Evolutionary conservation across 176 grass and related monocot genomes (phyloP), one percentile per base, ranked within the genome.

Genomic region (Canna indica): DNA sequence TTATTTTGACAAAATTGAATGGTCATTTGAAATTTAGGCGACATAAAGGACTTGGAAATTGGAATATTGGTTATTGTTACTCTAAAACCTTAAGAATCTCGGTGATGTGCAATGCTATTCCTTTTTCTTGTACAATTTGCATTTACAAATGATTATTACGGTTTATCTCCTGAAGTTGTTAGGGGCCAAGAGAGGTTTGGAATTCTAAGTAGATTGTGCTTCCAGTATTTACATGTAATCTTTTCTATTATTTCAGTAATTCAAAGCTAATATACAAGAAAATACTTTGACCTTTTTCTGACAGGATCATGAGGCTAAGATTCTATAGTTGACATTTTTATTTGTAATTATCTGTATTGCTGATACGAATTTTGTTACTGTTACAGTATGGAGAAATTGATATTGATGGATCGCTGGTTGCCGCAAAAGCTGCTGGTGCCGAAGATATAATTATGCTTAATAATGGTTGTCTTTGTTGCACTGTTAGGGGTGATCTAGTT

Each of bases 371-470:
- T 58, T 67, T 80, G 30, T 69, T 67, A 74, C 48, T 50, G 63
- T 75, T 83, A 58, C 86, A 99, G 94, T 99, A 80, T 78, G 94
- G 94, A 74, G 90, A 93, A 81, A 81, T 99, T 71, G 94, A 99
- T 68, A 99, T 99, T 13, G 94, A 93, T 74, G 84, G 94, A 50
- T 99, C 86, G 8, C 78, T 99, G 69, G 94, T 99, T 73, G 94
- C 90, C 15, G 86, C 94, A 18, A 84, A 99, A 86, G 81, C 94
- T 8, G 60, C 80, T 80, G 90, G 94, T 82, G 86, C 73, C 70
- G 90, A 99, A 79, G 94, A 99, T 80, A 99, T 99, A 75, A 67
- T 93, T 69, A 90, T 99, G 94, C 80, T 93, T 76, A 99, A 99
- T 76, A 99, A 99, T 71, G 94, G 94, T 47, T 99, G 94, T 72